Evolutionary conservation across 164 flowering plant genomes (phyloP).

Genomic region (Amborella trichopoda): DNA sequence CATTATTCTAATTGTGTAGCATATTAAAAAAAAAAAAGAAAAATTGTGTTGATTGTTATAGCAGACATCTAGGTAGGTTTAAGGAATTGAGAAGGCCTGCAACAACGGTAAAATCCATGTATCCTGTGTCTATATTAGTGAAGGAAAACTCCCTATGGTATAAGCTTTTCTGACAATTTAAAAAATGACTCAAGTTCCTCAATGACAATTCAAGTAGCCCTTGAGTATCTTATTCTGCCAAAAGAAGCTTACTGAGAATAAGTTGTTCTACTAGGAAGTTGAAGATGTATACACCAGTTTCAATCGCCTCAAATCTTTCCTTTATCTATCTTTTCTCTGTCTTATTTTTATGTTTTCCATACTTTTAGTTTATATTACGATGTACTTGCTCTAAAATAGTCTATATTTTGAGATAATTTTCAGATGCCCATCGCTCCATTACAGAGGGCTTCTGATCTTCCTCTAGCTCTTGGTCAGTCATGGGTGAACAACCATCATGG

Average conservation of each 20-base stretch:
- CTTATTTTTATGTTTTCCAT: background rate
- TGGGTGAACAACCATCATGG: slow-evolving; percentile 36
- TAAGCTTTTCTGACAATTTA: no score
- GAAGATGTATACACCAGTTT: background rate
- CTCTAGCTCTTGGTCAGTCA: slow-evolving; percentile 22
- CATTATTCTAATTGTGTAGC: no score
- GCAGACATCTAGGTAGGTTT: no score
- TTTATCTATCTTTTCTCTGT: background rate
- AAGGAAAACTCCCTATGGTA: no score
- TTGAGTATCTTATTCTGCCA: background rate
- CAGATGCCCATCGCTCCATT: slow-evolving; percentile 73
- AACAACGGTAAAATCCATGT: no score
- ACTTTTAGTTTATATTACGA: background rate
- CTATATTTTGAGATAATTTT: slow-evolving; percentile 1
- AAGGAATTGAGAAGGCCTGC: no score
- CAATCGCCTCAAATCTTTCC: background rate
- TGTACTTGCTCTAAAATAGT: background rate
- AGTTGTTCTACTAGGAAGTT: background rate
- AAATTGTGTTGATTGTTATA: no score
- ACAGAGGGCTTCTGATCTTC: slow-evolving; percentile 33
- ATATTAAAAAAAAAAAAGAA: no score
- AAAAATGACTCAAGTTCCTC: no score
- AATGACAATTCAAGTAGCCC: no score
- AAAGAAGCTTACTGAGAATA: background rate
- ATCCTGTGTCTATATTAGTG: no score